A percentile compares a stretch with the other conserved stretches of the same genome.
phyloP scores from a whole-genome alignment of 2,329 filamentous ascomycete genomes.

The Cercospora canescens region DNA sequence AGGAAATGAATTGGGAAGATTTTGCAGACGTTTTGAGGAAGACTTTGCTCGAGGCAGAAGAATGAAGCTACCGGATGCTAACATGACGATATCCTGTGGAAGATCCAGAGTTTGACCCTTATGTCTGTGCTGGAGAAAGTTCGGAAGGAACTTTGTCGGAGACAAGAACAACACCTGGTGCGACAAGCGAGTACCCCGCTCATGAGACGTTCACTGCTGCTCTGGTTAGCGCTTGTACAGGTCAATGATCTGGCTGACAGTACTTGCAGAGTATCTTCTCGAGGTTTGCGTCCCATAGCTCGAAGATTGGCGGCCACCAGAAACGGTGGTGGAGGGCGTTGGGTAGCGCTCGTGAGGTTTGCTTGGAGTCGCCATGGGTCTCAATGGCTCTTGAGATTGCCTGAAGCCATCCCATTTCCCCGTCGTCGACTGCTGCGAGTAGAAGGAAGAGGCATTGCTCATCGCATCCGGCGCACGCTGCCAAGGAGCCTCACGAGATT shows the following conservation, averaged over 20 bases:
- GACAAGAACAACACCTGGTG: background rate
- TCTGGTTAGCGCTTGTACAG: background rate
- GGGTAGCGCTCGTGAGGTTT: background rate
- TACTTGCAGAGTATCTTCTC: background rate
- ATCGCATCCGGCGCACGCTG: background rate
- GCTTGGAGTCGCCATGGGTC: background rate
- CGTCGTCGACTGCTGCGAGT: background rate
- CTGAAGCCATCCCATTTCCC: background rate
- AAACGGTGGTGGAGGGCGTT: slow-evolving; percentile 2
- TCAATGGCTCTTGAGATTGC: background rate
- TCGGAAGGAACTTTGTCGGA: background rate
- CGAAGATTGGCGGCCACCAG: background rate
- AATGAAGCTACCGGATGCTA: background rate
- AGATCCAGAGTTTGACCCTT: no score
- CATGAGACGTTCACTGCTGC: background rate
- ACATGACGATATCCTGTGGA: background rate
- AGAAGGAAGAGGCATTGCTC: slow-evolving; percentile 1
- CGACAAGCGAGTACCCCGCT: background rate
- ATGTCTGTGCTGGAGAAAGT: background rate
- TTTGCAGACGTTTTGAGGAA: slow-evolving; percentile 7
- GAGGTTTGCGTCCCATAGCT: background rate
- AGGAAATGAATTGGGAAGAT: slow-evolving; percentile 37
- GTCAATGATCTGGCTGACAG: slow-evolving; percentile 11
- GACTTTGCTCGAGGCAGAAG: background rate
- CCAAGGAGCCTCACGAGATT: background rate